Conservation (phyloP, 768 basidiomycete species). For the Suillus discolor region DNA sequence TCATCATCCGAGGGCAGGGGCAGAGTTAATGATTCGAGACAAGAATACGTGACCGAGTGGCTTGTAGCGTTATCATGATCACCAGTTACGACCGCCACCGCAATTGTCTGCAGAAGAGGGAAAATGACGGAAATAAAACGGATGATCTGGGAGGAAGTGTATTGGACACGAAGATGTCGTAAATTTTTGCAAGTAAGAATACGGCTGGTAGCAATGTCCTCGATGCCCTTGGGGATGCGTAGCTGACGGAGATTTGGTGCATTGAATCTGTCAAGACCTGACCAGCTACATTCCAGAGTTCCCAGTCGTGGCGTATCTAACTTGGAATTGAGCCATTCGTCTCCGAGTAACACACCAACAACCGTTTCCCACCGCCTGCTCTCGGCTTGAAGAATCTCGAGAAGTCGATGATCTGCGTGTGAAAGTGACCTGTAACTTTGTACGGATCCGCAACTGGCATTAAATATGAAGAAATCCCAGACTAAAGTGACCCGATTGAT, state of each 20-base stretch:
- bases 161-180: neutral
- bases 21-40: conserved; percentile 1
- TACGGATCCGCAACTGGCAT: too few species aligned
- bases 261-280: neutral
- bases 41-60: neutral
- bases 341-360: too few species aligned
- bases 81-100: neutral
- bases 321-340: neutral
- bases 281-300: neutral
- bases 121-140: neutral
- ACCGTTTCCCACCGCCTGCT: neutral
- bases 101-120: neutral
- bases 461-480: too few species aligned
- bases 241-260: neutral
- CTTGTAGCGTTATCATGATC: neutral
- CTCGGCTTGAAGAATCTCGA: neutral
- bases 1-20: neutral
- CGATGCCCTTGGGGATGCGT: neutral
- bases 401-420: neutral
- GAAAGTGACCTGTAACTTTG: neutral
- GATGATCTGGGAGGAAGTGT: neutral
- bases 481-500: neutral
- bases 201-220: neutral
- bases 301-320: neutral
- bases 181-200: neutral